Percentiles rank a stretch among this genome's conserved stretches.
Conservation (phyloP, 2,329 filamentous ascomycete genomes). For the Fusarium sterilihyphosum region DNA sequence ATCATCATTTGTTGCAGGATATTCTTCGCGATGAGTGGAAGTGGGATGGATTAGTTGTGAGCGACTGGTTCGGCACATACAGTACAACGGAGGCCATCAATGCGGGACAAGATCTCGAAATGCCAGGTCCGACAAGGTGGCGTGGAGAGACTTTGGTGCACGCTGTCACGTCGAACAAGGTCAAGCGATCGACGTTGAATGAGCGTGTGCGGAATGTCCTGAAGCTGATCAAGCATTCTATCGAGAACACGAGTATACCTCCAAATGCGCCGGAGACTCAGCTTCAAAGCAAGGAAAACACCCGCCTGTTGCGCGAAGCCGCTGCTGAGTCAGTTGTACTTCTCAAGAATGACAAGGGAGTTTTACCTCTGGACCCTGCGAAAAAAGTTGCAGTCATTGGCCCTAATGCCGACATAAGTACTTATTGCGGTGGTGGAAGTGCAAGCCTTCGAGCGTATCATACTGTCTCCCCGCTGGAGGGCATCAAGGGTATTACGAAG, state of each 20-base stretch:
- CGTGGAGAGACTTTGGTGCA: not conserved
- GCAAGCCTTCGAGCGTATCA: not conserved
- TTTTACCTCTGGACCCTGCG: not conserved
- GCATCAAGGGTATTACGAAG: not conserved
- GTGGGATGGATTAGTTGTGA: not conserved
- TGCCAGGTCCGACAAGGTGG: not conserved
- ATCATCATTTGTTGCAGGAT: not conserved
- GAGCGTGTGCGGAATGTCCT: not conserved
- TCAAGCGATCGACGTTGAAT: not conserved
- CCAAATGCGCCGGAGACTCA: not conserved
- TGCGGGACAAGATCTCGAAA: not conserved
- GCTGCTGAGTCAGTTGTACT: not conserved
- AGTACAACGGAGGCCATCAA: not conserved
- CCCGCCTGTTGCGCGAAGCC: not conserved
- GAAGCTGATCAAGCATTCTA: not conserved
- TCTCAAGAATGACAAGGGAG: not conserved
- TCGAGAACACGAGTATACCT: not conserved
- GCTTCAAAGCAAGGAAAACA: fast-evolving
- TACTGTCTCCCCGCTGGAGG: not conserved
- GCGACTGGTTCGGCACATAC: not conserved
- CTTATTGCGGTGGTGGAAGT: not conserved
- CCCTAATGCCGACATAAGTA: not conserved
- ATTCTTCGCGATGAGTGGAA: conserved; percentile 2
- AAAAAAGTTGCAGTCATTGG: not conserved
- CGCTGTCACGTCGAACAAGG: not conserved